A percentile compares a stretch with the other conserved stretches of the same genome.
These are phyloP conservation scores for Pseudogymnoascus sp. DNA, from an alignment of 2,329 filamentous ascomycete species.

Conservation along the genomic window DNA sequence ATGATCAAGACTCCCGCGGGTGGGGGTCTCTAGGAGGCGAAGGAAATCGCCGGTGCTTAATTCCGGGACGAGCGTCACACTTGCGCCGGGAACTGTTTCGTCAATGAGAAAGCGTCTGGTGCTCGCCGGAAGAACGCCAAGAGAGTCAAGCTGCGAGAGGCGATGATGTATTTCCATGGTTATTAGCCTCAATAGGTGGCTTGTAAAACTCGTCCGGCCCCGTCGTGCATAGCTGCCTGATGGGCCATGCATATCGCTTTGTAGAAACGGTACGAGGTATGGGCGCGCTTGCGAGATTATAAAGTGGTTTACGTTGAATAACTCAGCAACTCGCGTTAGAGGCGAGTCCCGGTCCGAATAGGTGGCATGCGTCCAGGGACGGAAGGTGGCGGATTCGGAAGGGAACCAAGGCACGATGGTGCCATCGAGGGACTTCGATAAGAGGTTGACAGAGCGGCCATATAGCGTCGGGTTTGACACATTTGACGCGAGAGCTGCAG, in stretches of 20 bases:
- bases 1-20: slow-evolving; percentile 65
- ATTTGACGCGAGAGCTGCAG: slow-evolving; percentile 53
- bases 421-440: slow-evolving; percentile 57
- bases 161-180: slow-evolving; percentile 75
- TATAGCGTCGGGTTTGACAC: slow-evolving; percentile 43
- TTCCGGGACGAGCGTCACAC: slow-evolving; percentile 76
- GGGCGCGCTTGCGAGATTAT: slow-evolving; percentile 89
- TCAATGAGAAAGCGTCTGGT: slow-evolving; percentile 75
- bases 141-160: slow-evolving; percentile 70
- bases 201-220: slow-evolving; percentile 50
- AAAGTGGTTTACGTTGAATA: slow-evolving; percentile 79
- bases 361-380: slow-evolving; percentile 47
- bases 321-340: slow-evolving; percentile 54
- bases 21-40: slow-evolving; percentile 76
- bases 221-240: slow-evolving; percentile 53
- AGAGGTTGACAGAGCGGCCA: slow-evolving; percentile 44
- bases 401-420: slow-evolving; percentile 54
- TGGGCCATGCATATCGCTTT: slow-evolving; percentile 72
- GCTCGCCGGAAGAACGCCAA: slow-evolving; percentile 63
- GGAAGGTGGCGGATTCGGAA: slow-evolving; percentile 43
- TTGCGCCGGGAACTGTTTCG: slow-evolving; percentile 71
- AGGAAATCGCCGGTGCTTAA: slow-evolving; percentile 67
- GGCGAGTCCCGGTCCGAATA: slow-evolving; percentile 53
- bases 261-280: slow-evolving; percentile 79
- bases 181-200: slow-evolving; percentile 59